These are phyloP conservation scores for Coniosporium tulheliwenetii DNA, from an alignment of 2,329 filamentous ascomycete species.

Conservation along the genomic window DNA sequence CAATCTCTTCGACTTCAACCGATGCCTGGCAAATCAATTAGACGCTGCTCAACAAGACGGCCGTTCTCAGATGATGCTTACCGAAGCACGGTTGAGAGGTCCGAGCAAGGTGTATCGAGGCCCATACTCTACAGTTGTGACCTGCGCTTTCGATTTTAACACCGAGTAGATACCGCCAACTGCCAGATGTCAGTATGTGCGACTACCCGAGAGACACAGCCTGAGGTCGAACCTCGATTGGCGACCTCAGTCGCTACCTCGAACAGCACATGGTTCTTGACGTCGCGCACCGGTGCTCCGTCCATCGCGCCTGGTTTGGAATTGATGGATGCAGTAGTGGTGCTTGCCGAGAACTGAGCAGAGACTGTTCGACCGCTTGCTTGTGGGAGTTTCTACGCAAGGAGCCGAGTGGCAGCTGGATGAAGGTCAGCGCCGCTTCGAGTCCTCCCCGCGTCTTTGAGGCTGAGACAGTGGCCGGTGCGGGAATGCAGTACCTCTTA, in stretches of 20 bases:
- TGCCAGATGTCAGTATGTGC: conserved; percentile 21
- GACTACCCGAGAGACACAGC: background rate
- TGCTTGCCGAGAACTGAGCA: no score
- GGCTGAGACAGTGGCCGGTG: no score
- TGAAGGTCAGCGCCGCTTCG: no score
- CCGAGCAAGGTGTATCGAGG: conserved; percentile 92
- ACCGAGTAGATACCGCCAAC: conserved; percentile 99
- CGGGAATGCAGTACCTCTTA: no score
- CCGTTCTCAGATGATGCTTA: conserved; percentile 28
- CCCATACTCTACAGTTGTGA: conserved; percentile 97
- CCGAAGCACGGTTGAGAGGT: conserved; percentile 79
- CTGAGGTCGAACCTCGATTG: conserved; percentile 58
- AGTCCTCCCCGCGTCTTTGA: no score
- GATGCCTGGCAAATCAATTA: conserved; percentile 46
- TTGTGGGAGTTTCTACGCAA: no score
- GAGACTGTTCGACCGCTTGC: no score
- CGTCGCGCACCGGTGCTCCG: conserved; percentile 42
- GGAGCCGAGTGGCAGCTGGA: no score
- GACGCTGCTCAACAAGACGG: conserved; percentile 6
- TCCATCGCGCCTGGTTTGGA: conserved; percentile 11
- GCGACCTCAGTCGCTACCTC: conserved; percentile 95
- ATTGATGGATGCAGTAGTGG: no score
- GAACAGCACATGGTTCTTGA: conserved; percentile 91
- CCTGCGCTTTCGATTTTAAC: conserved; percentile 95
- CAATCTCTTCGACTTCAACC: conserved; percentile 92